A percentile compares a stretch with the other conserved stretches of the same genome.
Conservation (phyloP, 495 filamentous ascomycete species). For the Neurospora tetrasperma region DNA sequence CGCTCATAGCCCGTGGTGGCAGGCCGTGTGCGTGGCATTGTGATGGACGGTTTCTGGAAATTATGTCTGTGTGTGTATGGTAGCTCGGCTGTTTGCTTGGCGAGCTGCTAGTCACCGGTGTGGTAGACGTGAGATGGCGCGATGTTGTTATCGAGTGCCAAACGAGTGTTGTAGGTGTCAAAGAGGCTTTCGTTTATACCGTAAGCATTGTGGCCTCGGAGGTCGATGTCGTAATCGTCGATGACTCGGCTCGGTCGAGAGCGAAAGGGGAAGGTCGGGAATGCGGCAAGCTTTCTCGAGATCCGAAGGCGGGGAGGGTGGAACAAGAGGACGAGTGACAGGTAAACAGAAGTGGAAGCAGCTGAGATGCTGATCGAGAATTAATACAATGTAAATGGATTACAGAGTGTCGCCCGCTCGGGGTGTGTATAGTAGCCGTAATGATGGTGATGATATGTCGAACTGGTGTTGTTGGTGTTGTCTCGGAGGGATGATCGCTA, state of each 20-base stretch:
- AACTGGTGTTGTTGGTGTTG: background rate
- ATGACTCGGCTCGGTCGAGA: background rate
- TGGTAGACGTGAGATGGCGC: background rate
- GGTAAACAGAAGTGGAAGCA: background rate
- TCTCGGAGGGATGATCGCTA: background rate
- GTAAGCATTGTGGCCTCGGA: background rate
- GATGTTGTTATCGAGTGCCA: background rate
- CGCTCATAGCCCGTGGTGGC: conserved; percentile 85
- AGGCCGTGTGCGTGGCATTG: conserved; percentile 43
- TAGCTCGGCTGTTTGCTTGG: background rate
- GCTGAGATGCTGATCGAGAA: background rate
- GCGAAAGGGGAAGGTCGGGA: background rate
- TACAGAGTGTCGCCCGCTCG: background rate
- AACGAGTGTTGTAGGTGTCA: background rate
- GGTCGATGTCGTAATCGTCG: background rate
- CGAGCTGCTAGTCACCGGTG: background rate
- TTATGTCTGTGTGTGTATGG: background rate
- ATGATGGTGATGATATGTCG: background rate
- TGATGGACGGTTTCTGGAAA: background rate
- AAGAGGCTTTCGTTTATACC: background rate
- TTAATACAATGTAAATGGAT: background rate
- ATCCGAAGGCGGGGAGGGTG: background rate
- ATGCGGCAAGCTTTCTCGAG: background rate
- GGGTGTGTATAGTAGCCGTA: background rate
- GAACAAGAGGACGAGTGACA: background rate